Evolutionary conservation across 164 flowering plant genomes (phyloP).

Genomic region (Macadamia tetraphylla): DNA sequence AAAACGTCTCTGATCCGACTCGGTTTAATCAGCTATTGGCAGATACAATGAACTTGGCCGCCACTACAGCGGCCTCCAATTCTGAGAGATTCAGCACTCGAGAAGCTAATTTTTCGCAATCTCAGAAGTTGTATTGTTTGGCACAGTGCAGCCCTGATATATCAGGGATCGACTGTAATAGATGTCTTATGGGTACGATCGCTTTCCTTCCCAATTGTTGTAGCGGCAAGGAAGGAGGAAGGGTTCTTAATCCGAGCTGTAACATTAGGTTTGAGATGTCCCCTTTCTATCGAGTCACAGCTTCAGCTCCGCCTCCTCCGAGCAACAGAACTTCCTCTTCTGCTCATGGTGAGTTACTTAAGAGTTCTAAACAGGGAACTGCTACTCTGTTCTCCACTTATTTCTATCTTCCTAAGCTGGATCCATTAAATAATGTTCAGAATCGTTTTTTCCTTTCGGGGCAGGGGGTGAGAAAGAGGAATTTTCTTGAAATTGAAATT

Average conservation of each 20-base stretch:
- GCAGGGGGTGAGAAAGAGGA: too few species aligned
- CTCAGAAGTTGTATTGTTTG: slow-evolving; percentile 1
- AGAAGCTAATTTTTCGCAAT: neutral
- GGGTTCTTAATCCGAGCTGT: slow-evolving; percentile 4
- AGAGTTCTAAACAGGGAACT: neutral
- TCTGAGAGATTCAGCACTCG: neutral
- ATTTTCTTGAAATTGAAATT: too few species aligned
- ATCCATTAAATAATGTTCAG: too few species aligned
- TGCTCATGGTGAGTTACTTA: neutral
- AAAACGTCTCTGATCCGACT: too few species aligned
- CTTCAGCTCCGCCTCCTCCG: neutral
- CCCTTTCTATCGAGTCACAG: neutral
- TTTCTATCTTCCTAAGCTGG: too few species aligned
- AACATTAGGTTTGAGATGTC: slow-evolving; percentile 5
- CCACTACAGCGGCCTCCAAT: neutral
- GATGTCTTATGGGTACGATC: neutral
- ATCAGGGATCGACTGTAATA: neutral
- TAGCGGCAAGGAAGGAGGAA: slow-evolving; percentile 1
- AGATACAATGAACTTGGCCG: neutral
- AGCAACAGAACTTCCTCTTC: neutral
- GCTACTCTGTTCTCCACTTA: neutral
- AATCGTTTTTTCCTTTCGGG: too few species aligned
- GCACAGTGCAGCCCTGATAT: slow-evolving; percentile 22
- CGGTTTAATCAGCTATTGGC: too few species aligned
- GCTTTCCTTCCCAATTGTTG: neutral